Percentiles rank a stretch among this genome's conserved stretches.
Evolutionary conservation across 2,329 filamentous ascomycete species (phyloP).

Genomic region (Trichothecium roseum): DNA sequence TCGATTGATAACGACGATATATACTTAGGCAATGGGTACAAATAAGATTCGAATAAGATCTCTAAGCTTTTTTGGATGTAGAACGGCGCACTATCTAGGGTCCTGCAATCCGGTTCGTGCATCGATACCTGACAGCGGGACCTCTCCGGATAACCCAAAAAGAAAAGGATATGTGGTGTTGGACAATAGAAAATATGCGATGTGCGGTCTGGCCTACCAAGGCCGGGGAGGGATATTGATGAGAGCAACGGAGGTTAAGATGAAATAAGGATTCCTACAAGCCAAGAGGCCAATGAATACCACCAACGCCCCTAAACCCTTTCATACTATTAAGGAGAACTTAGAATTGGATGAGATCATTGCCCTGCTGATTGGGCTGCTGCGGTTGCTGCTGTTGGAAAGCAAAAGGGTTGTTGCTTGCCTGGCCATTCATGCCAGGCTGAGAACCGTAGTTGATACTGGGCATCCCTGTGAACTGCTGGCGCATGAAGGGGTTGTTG

Average conservation of each 20-base stretch:
- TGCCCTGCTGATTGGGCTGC: slow-evolving; percentile 30
- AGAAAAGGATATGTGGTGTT: neutral
- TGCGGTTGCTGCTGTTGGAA: slow-evolving; percentile 30
- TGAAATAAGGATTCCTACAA: neutral
- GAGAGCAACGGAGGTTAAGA: neutral
- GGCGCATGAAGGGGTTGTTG: slow-evolving; percentile 81
- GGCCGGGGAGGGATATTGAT: neutral
- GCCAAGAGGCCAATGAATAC: neutral
- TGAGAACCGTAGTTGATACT: slow-evolving; percentile 41
- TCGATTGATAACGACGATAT: no score
- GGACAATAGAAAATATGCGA: neutral
- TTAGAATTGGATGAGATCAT: slow-evolving; percentile 54
- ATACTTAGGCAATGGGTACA: neutral
- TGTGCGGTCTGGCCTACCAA: neutral
- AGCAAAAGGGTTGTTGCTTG: slow-evolving; percentile 49
- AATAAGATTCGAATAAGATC: slow-evolving; percentile 2
- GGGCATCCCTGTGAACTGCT: slow-evolving; percentile 73
- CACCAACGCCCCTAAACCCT: neutral
- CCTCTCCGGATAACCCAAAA: neutral
- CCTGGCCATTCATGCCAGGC: slow-evolving; percentile 42
- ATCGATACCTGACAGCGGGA: neutral
- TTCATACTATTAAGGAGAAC: neutral
- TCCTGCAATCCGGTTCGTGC: slow-evolving; percentile 1
- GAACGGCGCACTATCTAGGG: slow-evolving; percentile 3
- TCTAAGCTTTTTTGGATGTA: slow-evolving; percentile 3